phyloP scores from a whole-genome alignment of 805 yeast species.

The Metschnikowia cubensis region DNA sequence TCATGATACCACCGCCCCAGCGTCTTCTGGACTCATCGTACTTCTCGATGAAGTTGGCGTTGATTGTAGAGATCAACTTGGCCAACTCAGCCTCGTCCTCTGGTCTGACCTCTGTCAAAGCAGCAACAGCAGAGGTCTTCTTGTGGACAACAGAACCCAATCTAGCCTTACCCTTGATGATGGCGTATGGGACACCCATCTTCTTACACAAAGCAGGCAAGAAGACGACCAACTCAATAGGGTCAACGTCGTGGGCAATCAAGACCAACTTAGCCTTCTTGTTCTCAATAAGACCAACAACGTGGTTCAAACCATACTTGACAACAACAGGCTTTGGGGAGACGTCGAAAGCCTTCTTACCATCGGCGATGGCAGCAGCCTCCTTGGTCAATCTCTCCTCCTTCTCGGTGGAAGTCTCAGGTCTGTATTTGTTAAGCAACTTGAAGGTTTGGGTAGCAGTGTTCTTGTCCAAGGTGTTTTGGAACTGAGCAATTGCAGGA shows the following conservation, averaged over 20 bases:
- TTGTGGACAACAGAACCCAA: slow-evolving; percentile 95
- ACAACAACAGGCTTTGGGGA: slow-evolving; percentile 95
- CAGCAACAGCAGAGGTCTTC: slow-evolving; percentile 96
- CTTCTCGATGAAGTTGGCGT: slow-evolving; percentile 89
- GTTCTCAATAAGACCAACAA: slow-evolving; percentile 94
- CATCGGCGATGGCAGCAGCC: slow-evolving; percentile 98
- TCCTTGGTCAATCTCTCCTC: slow-evolving; percentile 98
- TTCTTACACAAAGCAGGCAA: slow-evolving; percentile 98
- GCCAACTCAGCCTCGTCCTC: slow-evolving; percentile 97
- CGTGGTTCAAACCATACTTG: slow-evolving; percentile 99
- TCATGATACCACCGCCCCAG: slow-evolving; percentile 99
- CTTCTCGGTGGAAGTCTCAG: slow-evolving; percentile 96
- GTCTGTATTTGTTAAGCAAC: slow-evolving; percentile 98
- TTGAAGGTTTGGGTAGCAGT: slow-evolving; percentile 96
- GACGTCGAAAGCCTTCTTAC: slow-evolving; percentile 94
- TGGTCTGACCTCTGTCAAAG: slow-evolving; percentile 98
- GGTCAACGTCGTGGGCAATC: slow-evolving; percentile 99
- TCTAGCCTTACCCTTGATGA: slow-evolving; percentile 98
- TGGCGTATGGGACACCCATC: slow-evolving; percentile 99
- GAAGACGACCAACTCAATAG: slow-evolving; percentile 95
- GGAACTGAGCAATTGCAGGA: slow-evolving; percentile 97
- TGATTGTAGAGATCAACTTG: slow-evolving; percentile 85
- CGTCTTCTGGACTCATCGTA: slow-evolving; percentile 95
- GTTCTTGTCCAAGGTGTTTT: slow-evolving; percentile 95
- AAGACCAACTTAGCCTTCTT: slow-evolving; percentile 96